Base-by-base conservation (phyloP, 768 basidiomycete genomes). In the Brasilioporus rufonigricans region DNA sequence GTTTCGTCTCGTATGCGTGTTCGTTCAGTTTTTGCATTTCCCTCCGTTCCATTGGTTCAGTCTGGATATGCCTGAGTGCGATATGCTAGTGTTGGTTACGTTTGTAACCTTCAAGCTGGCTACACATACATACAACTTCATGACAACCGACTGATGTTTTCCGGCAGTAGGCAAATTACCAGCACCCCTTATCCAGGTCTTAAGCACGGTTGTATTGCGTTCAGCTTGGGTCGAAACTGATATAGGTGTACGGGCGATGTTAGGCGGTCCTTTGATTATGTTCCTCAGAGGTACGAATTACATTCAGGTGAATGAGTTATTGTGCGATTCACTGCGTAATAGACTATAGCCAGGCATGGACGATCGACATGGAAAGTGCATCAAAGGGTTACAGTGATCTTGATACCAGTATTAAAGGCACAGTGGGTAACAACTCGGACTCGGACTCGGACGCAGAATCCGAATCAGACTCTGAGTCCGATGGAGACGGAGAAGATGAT, bases 151-250 rank as follows among this genome's bases (percentile, higher is more conserved):
- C 50, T 59, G 23, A 60, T 39, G 0, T 40, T 40, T 50, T 57
- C 14, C 41, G 19, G 29, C 27, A 54, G 40, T 44, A 71, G 71
- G 56, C 2, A 46, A 51, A 36, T 54, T 76, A 26, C 54, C 68
- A 19, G 46, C 61, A 38, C 51, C 64, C 0, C 50, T 80, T 18
- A 51, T 86, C 2, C 74, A 76, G 1, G 68, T 79, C 4, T 71
- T 93, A 23, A 81, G 85, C 49, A 63, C 73, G 1, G 83, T 80
- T 0, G 71, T 86, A 6, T 71, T 94, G 40, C 80, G 85, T n/a
- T 86, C 87, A 13, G 78, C 80, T 13, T 87, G 84, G 79, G 68
- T 82, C 0, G 94, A 98, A 65, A 74, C 79, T 1, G 93, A 96
- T 60, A 59, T 75, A 2, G 74, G 75, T 4, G 93, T 96, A 3